Base-by-base conservation (phyloP, 139 green algal species). In the Spirogloea muscicola region DNA sequence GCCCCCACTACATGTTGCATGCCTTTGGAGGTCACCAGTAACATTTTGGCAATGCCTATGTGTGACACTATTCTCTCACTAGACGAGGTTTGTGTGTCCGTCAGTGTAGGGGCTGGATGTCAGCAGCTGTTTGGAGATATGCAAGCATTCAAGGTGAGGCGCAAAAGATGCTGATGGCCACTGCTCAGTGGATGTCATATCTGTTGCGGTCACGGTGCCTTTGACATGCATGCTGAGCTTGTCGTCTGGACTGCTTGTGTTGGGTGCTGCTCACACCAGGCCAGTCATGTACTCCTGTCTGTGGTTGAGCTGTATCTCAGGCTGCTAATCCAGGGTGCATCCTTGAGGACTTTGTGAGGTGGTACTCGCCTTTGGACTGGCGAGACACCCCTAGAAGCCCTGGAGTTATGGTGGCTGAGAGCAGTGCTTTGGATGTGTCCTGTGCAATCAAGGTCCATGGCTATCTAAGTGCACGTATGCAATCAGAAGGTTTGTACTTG, bases 261-360 rank as follows among this genome's bases (percentile, higher is more conserved):
- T 55, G n/a, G 21, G n/a, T 55, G 46, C 21, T 55, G 46, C n/a
- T n/a, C n/a, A 55, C n/a, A 31, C 46, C 55, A 2, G 3, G 5
- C 4, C 40, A 42, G 55, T 63, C 2, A 29, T 39, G 3, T 63
- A 33, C 27, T 9, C 31, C 25, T 64, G 33, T 18, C 57, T 43
- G 25, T 16, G 4, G 16, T 64, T 64, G 25, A n/a, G n/a, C n/a
- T n/a, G n/a, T n/a, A n/a, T 43, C n/a, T 7, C 72, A 96, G 84
- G 92, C 92, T 2, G 92, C 90, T 59, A 97, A 97, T 74, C 89
- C 89, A 3, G 85, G 87, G 2, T 82, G 74, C 61, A 63, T 82
- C 13, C 76, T 97, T 25, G 83, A 72, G 7, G 91, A 96, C 67
- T 96, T 96, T 80, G 64, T 96, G 43, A 57, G 84, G n/a, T 95